A percentile compares a stretch with the other conserved stretches of the same genome.
Conservation (phyloP, 1,284 basidiomycete species). For the Sanghuangporus sanghuang region DNA sequence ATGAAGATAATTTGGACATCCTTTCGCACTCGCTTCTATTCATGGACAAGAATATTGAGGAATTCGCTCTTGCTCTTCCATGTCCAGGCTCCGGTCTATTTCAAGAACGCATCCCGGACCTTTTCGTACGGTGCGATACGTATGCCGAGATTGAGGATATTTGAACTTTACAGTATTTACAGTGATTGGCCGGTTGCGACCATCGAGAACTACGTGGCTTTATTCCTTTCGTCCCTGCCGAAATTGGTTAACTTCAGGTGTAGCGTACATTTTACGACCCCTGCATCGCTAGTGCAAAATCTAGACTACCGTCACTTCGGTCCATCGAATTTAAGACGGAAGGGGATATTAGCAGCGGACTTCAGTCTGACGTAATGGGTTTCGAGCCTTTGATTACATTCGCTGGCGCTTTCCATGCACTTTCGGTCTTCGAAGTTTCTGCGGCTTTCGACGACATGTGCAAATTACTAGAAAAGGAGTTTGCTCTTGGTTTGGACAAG, state of each 20-base stretch:
- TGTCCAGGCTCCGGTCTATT: too few relatives aligned
- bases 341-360: constrained; percentile 36
- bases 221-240: constrained; percentile 25
- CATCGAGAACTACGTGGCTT: neutral
- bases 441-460: constrained; percentile 38
- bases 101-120: too few relatives aligned
- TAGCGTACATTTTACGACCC: constrained; percentile 47
- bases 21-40: too few relatives aligned
- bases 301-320: constrained; percentile 46
- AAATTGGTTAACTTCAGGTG: constrained; percentile 45
- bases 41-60: too few relatives aligned
- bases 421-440: constrained; percentile 48
- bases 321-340: constrained; percentile 36
- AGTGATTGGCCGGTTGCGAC: too few relatives aligned
- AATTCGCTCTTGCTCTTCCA: too few relatives aligned
- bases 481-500: constrained; percentile 44
- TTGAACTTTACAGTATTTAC: neutral
- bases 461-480: constrained; percentile 38
- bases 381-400: constrained; percentile 40
- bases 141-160: neutral
- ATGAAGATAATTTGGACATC: too few relatives aligned
- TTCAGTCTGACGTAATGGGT: constrained; percentile 35
- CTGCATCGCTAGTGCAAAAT: constrained; percentile 40
- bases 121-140: neutral
- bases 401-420: constrained; percentile 44